phyloP scores from a whole-genome alignment of 2,329 filamentous ascomycete species.

The Alternaria sp. region DNA sequence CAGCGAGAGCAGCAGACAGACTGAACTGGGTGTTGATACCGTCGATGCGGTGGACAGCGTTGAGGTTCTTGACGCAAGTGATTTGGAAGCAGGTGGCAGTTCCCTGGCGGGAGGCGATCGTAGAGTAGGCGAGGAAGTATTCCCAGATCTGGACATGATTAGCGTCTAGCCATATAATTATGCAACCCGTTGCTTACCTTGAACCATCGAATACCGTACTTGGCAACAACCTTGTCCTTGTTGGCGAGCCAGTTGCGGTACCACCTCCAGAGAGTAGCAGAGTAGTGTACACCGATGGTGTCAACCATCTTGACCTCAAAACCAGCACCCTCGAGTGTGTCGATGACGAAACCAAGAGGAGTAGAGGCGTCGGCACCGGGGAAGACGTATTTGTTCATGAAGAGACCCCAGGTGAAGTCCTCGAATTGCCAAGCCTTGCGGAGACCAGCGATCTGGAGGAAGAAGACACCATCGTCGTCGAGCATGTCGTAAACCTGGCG shows the following conservation, averaged over 20 bases:
- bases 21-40: slow-evolving; percentile 73
- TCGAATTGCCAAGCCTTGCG: slow-evolving; percentile 97
- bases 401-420: slow-evolving; percentile 96
- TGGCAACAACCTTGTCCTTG: slow-evolving; percentile 87
- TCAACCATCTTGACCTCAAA: slow-evolving; percentile 93
- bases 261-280: slow-evolving; percentile 95
- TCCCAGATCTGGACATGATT: slow-evolving; percentile 76
- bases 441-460: slow-evolving; percentile 92
- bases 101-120: slow-evolving; percentile 83
- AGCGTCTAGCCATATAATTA: slow-evolving; percentile 1
- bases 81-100: slow-evolving; percentile 88
- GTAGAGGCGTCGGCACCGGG: slow-evolving; percentile 95
- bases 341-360: slow-evolving; percentile 85
- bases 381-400: slow-evolving; percentile 99
- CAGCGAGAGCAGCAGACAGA: slow-evolving; percentile 68
- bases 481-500: slow-evolving; percentile 93
- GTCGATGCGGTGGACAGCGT: slow-evolving; percentile 81
- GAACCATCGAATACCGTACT: slow-evolving; percentile 96
- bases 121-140: slow-evolving; percentile 85
- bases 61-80: slow-evolving; percentile 86
- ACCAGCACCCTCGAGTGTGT: slow-evolving; percentile 82
- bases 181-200: slow-evolving; percentile 66
- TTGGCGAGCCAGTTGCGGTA: slow-evolving; percentile 99
- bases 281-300: slow-evolving; percentile 96
- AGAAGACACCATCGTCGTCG: slow-evolving; percentile 94